phyloP scores from a whole-genome alignment of 441 rosid genomes.

The Mallotus japonicus region DNA sequence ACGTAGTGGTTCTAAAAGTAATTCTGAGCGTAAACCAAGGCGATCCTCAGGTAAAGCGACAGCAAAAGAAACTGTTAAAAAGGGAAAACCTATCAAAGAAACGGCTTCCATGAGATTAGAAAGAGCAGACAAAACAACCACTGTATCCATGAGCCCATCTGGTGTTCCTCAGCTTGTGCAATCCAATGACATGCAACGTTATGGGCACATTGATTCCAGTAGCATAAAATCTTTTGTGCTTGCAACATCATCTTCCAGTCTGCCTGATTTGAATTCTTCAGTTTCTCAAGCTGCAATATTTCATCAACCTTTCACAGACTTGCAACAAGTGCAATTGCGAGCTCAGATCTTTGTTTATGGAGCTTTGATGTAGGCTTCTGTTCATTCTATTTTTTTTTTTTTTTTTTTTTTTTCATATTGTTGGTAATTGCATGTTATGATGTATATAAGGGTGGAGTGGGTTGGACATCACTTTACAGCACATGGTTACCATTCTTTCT shows the following conservation, averaged over 20 bases:
- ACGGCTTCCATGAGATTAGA: conserved; percentile 44
- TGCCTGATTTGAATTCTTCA: conserved; percentile 75
- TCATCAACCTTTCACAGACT: conserved; percentile 93
- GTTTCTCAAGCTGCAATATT: conserved; percentile 52
- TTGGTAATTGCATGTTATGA: background rate
- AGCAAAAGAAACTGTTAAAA: conserved; percentile 60
- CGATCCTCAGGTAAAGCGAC: conserved; percentile 58
- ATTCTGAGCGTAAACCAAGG: conserved; percentile 75
- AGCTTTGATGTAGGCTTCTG: conserved; percentile 74
- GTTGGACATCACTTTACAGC: background rate
- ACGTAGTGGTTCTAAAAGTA: conserved; percentile 45
- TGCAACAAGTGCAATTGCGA: conserved; percentile 98
- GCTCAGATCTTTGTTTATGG: conserved; percentile 99
- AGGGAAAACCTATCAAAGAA: conserved; percentile 49
- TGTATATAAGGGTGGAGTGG: background rate
- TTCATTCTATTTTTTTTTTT: conserved; percentile 3
- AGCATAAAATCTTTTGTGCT: conserved; percentile 49
- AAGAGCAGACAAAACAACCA: conserved; percentile 47
- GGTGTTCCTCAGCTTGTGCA: conserved; percentile 49
- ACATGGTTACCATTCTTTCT: conserved; percentile 1
- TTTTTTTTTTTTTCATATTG: background rate
- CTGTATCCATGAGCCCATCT: conserved; percentile 42
- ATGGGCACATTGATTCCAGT: conserved; percentile 46
- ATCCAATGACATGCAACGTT: conserved; percentile 55
- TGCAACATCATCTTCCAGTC: conserved; percentile 46